Percentiles rank a stretch among this genome's conserved stretches.
Conservation (phyloP, 768 basidiomycete genomes). For the Cystobasidium onofrii region DNA sequence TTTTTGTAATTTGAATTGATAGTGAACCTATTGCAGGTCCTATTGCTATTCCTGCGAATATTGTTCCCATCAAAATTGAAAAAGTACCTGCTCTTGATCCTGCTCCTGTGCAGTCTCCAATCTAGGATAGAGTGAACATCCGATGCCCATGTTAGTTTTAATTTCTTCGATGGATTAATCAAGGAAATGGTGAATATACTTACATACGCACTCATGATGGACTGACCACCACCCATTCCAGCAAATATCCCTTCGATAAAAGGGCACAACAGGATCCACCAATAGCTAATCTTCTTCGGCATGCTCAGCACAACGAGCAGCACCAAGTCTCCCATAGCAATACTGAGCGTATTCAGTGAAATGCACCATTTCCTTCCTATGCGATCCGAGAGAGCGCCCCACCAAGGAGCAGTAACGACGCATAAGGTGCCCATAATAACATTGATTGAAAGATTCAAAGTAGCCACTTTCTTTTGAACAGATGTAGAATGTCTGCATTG, state of each 20-base stretch:
- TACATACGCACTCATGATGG: slow-evolving; percentile 45
- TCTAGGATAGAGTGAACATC: too few relatives aligned
- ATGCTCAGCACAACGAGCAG: slow-evolving; percentile 37
- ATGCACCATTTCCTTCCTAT: slow-evolving; percentile 46
- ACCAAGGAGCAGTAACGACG: slow-evolving; percentile 47
- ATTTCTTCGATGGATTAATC: too few relatives aligned
- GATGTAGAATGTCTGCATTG: slow-evolving; percentile 23
- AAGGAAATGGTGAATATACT: not conserved
- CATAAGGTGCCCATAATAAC: slow-evolving; percentile 45
- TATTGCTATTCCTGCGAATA: slow-evolving; percentile 46
- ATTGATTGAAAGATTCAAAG: not conserved
- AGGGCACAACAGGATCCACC: slow-evolving; percentile 46
- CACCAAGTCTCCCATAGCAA: slow-evolving; percentile 42
- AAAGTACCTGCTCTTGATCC: slow-evolving; percentile 41
- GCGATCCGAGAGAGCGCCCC: slow-evolving; percentile 47
- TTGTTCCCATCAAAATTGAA: slow-evolving; percentile 44
- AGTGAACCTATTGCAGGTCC: slow-evolving; percentile 33
- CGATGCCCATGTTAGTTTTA: too few relatives aligned
- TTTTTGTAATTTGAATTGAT: slow-evolving; percentile 41
- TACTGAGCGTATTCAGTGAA: slow-evolving; percentile 43
- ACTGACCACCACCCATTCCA: slow-evolving; percentile 44
- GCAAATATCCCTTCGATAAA: slow-evolving; percentile 47
- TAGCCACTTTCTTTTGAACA: slow-evolving; percentile 5
- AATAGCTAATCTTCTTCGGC: slow-evolving; percentile 35
- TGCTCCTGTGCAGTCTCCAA: slow-evolving; percentile 46